Evolutionary conservation across 2,329 filamentous ascomycete species (phyloP).

Genomic region (Huntiella savannae): DNA sequence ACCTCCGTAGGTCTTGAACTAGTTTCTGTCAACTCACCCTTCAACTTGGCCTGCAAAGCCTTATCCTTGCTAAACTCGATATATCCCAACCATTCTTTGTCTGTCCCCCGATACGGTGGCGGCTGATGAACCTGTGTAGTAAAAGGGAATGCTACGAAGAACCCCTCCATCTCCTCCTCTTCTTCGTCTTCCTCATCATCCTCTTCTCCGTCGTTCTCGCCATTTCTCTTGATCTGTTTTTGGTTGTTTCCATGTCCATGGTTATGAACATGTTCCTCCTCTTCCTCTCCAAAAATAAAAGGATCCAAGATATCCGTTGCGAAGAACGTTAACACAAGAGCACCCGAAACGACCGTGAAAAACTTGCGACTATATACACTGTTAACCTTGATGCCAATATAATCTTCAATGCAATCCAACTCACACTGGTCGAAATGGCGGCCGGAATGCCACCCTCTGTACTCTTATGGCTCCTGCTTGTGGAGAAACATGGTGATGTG

Average conservation of each 20-base stretch:
- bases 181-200: conserved; percentile 20
- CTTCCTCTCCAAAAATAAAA: conserved; percentile 9
- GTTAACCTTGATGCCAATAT: neutral
- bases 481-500: conserved; percentile 8
- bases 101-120: conserved; percentile 32
- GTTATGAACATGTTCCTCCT: conserved; percentile 3
- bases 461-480: conserved; percentile 7
- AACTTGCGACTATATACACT: conserved; percentile 3
- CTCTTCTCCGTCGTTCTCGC: conserved; percentile 22
- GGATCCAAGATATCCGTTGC: conserved; percentile 9
- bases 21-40: conserved; percentile 14
- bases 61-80: conserved; percentile 36
- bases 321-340: conserved; percentile 4
- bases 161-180: conserved; percentile 23
- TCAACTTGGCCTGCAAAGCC: conserved; percentile 27
- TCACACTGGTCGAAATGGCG: conserved; percentile 9
- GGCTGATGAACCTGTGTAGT: conserved; percentile 30
- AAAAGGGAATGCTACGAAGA: conserved; percentile 44
- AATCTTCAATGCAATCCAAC: neutral
- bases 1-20: neutral
- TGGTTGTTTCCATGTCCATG: neutral
- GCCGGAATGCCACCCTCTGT: conserved; percentile 8
- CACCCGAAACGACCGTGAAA: neutral
- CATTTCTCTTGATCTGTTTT: neutral
- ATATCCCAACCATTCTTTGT: conserved; percentile 46